A percentile compares a stretch with the other conserved stretches of the same genome.
Evolutionary conservation across 2,329 filamentous ascomycete species (phyloP).

Genomic region (Cercospora zeae-maydis): DNA sequence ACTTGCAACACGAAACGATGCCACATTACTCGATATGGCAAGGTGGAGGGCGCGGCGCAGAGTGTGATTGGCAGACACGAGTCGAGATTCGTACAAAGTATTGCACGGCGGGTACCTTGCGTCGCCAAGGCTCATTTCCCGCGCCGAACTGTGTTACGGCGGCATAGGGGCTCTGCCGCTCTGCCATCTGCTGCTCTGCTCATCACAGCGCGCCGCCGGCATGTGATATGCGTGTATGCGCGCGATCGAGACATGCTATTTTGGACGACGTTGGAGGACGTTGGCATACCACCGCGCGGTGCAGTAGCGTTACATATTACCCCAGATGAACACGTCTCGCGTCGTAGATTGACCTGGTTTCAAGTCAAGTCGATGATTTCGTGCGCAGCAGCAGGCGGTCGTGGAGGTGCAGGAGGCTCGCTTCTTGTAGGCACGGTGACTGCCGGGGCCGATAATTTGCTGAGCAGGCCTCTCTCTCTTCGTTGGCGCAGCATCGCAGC

Average conservation of each 20-base stretch:
- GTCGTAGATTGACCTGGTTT: not conserved
- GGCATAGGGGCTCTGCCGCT: not conserved
- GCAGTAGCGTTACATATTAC: no score
- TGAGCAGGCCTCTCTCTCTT: constrained; percentile 4
- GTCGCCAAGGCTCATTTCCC: constrained; percentile 14
- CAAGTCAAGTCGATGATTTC: constrained; percentile 21
- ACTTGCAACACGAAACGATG: constrained; percentile 6
- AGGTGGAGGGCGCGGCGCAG: not conserved
- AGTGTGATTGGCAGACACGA: constrained; percentile 6
- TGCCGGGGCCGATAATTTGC: not conserved
- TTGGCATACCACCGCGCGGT: not conserved
- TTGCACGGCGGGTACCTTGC: constrained; percentile 13
- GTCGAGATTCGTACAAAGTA: constrained; percentile 7
- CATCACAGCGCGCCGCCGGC: not conserved
- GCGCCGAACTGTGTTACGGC: not conserved
- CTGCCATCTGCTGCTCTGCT: no score
- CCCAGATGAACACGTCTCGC: not conserved
- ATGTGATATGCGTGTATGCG: not conserved
- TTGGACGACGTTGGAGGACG: not conserved
- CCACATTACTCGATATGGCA: constrained; percentile 10
- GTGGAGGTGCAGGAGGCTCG: not conserved
- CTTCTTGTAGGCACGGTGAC: no score
- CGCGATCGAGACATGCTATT: constrained; percentile 1
- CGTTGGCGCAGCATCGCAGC: constrained; percentile 6
- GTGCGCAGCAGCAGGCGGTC: not conserved